phyloP scores from a whole-genome alignment of 768 basidiomycete genomes.

The Termitomyces sp. region DNA sequence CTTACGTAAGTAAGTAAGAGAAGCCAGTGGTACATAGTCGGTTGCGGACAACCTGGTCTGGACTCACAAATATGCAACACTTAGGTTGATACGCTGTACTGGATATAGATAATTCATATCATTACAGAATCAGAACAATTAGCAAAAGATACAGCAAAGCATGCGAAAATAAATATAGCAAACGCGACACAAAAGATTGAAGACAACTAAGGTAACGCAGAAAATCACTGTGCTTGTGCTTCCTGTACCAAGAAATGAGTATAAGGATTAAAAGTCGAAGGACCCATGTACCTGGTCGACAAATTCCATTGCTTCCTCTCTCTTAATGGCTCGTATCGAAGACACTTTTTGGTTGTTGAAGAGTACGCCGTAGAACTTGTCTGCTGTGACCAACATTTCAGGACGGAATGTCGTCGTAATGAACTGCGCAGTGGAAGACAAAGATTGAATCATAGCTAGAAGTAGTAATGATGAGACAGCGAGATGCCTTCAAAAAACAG shows the following conservation, averaged over 20 bases:
- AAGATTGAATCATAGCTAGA: slow-evolving; percentile 90
- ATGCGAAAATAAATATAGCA: not conserved
- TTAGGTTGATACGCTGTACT: not conserved
- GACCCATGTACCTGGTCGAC: slow-evolving; percentile 64
- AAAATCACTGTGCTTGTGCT: not conserved
- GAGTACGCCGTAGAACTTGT: slow-evolving; percentile 95
- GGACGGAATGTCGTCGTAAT: slow-evolving; percentile 98
- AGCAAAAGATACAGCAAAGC: not conserved
- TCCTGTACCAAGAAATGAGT: not conserved
- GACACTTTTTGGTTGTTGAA: slow-evolving; percentile 96
- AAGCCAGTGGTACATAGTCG: no score
- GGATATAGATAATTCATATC: not conserved
- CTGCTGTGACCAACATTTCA: slow-evolving; percentile 93
- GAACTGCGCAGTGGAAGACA: slow-evolving; percentile 86
- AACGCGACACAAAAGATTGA: not conserved
- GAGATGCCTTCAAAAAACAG: not conserved
- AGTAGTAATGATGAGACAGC: not conserved
- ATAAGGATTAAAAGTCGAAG: not conserved
- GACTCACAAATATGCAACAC: not conserved
- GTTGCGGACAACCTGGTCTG: not conserved
- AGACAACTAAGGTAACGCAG: not conserved
- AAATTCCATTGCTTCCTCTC: slow-evolving; percentile 91
- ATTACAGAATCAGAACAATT: not conserved
- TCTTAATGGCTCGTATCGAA: slow-evolving; percentile 78
- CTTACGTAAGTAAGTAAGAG: no score